Evolutionary conservation across 1,284 basidiomycete species (phyloP).

Genomic region (Moniliophthora roreri): DNA sequence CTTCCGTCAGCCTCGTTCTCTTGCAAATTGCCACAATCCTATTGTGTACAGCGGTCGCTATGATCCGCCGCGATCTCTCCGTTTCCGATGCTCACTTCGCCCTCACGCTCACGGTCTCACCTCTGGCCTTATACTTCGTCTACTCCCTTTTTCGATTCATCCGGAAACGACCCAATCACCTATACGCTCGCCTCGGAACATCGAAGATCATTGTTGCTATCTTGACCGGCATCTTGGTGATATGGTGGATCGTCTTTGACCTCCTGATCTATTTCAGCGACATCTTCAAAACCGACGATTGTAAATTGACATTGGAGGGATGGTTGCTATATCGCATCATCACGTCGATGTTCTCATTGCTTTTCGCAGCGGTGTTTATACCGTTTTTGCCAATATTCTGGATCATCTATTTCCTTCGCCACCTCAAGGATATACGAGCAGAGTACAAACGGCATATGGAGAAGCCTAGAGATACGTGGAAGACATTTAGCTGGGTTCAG

Average conservation of each 20-base stretch:
- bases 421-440: conserved; percentile 12
- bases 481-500: conserved; percentile 8
- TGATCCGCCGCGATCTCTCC: conserved; percentile 10
- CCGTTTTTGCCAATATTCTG: conserved; percentile 5
- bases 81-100: conserved; percentile 17
- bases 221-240: conserved; percentile 4
- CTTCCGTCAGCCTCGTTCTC: conserved; percentile 15
- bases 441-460: conserved; percentile 14
- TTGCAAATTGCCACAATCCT: conserved; percentile 15
- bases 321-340: conserved; percentile 10
- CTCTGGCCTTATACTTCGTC: conserved; percentile 13
- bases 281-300: background rate
- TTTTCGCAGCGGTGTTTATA: conserved; percentile 3
- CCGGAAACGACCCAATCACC: conserved; percentile 5
- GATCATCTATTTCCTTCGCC: conserved; percentile 14
- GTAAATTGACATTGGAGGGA: conserved; percentile 2
- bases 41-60: conserved; percentile 10
- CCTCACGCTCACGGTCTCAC: conserved; percentile 13
- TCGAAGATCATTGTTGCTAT: conserved; percentile 1
- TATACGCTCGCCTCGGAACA: conserved; percentile 12
- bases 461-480: conserved; percentile 10
- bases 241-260: conserved; percentile 10
- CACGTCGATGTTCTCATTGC: background rate
- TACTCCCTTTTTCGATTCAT: conserved; percentile 8
- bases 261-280: conserved; percentile 9